Evolutionary conservation across 176 grass and related monocot genomes (phyloP).

Genomic region (Bothriochloa decipiens): DNA sequence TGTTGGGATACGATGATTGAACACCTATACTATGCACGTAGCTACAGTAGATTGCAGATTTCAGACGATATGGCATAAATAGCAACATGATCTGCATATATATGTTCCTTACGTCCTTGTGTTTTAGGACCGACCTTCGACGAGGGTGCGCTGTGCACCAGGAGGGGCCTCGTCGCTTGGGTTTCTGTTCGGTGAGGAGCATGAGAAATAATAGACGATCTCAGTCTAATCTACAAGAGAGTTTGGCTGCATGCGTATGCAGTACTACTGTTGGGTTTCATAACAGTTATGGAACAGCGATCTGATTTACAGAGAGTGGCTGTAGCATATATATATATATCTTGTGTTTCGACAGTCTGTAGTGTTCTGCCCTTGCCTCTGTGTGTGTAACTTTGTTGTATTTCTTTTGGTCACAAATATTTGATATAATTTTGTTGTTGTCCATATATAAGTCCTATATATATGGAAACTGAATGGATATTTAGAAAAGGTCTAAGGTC

Average conservation of each 20-base stretch:
- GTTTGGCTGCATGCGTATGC: background rate
- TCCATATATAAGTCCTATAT: background rate
- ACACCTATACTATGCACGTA: background rate
- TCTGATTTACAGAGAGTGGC: slow-evolving; percentile 26
- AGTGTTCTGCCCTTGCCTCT: background rate
- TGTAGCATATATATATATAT: background rate
- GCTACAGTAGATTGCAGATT: background rate
- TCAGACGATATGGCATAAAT: background rate
- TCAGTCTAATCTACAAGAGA: background rate
- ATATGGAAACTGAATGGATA: slow-evolving; percentile 11
- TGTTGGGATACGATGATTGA: background rate
- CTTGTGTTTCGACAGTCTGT: background rate
- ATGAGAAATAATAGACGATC: background rate
- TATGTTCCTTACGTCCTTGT: background rate
- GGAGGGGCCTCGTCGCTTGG: slow-evolving; percentile 86
- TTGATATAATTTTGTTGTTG: slow-evolving; percentile 3
- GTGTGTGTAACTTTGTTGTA: background rate
- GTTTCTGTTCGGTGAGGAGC: slow-evolving; percentile 69
- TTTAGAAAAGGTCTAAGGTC: background rate
- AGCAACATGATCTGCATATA: slow-evolving; percentile 17
- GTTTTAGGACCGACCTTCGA: slow-evolving; percentile 74
- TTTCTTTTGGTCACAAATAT: background rate
- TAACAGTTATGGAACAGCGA: background rate
- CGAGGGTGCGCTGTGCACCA: slow-evolving; percentile 71
- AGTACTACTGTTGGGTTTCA: background rate